Percentiles rank a stretch among this genome's conserved stretches.
Evolutionary conservation across 1,284 basidiomycete species (phyloP).

Genomic region (Microbotryum lychnidis-dioicae): DNA sequence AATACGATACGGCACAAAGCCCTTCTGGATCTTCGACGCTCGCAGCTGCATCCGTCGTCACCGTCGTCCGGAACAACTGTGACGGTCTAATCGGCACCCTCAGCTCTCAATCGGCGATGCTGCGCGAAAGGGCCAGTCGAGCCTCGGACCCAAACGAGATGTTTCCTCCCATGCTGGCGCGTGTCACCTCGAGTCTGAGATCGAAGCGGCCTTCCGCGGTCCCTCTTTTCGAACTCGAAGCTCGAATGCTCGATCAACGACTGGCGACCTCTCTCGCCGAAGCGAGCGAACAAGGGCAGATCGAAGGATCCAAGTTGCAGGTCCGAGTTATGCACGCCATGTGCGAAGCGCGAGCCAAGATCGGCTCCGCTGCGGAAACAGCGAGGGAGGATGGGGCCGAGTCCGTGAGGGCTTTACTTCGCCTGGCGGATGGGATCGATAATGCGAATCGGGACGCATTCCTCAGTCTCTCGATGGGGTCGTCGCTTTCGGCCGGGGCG

Average conservation of each 20-base stretch:
- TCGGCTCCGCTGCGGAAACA: conserved; percentile 8
- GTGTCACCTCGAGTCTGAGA: conserved; percentile 4
- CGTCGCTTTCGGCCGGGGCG: not conserved
- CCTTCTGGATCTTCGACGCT: not conserved
- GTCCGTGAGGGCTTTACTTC: conserved; percentile 3
- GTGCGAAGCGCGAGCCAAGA: conserved; percentile 15
- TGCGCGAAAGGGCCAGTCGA: not conserved
- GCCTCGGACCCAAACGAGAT: conserved; percentile 8
- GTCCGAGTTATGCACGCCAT: conserved; percentile 14
- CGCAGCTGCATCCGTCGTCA: conserved; percentile 4
- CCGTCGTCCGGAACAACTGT: conserved; percentile 3
- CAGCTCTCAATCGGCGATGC: not conserved
- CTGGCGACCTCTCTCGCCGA: conserved; percentile 6
- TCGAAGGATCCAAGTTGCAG: conserved; percentile 4
- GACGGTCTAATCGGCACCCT: conserved; percentile 11
- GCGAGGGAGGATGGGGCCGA: conserved; percentile 5
- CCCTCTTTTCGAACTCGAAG: conserved; percentile 14
- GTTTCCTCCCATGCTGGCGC: conserved; percentile 4
- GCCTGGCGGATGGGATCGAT: conserved; percentile 14
- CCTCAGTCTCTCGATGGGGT: not conserved
- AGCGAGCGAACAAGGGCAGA: conserved; percentile 9
- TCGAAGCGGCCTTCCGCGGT: conserved; percentile 9
- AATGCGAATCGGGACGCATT: conserved; percentile 13
- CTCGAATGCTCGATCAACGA: conserved; percentile 9
- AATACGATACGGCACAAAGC: not conserved